A percentile compares a stretch with the other conserved stretches of the same genome.
These are phyloP conservation scores for Leptographium radiaticola DNA, from an alignment of 2,329 filamentous ascomycete genomes.

Conservation along the genomic window DNA sequence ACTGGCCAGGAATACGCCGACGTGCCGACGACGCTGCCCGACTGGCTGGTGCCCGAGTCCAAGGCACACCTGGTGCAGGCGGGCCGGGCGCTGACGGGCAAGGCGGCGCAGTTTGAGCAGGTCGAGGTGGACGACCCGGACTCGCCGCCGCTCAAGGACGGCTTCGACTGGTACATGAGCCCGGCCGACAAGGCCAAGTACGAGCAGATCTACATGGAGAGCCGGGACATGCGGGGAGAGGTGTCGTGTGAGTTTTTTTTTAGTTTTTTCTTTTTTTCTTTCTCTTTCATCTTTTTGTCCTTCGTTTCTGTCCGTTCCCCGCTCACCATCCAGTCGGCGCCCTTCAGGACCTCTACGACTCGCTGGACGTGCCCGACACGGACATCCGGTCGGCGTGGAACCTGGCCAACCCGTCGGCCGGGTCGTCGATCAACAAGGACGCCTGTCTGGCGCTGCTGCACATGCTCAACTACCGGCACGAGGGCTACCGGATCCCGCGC, in stretches of 20 bases:
- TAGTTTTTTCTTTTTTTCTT: neutral
- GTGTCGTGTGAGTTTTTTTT: constrained; percentile 51
- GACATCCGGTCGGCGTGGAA: constrained; percentile 94
- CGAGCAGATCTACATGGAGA: constrained; percentile 92
- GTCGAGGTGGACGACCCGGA: constrained; percentile 60
- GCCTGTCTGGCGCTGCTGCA: constrained; percentile 89
- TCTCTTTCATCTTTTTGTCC: neutral
- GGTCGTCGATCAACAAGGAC: constrained; percentile 80
- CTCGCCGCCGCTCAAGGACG: constrained; percentile 75
- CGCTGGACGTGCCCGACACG: constrained; percentile 58
- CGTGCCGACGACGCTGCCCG: constrained; percentile 73
- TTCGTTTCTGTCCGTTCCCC: neutral
- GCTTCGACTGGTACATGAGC: constrained; percentile 99
- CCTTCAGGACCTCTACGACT: constrained; percentile 74
- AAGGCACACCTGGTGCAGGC: constrained; percentile 86
- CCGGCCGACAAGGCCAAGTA: constrained; percentile 86
- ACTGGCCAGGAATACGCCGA: constrained; percentile 63
- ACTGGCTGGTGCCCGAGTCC: constrained; percentile 94
- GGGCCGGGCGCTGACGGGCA: constrained; percentile 62
- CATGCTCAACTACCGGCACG: constrained; percentile 90
- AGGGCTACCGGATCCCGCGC: constrained; percentile 87
- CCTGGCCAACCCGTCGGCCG: constrained; percentile 83
- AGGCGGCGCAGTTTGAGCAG: constrained; percentile 71
- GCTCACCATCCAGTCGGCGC: constrained; percentile 45
- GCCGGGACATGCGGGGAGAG: constrained; percentile 76